These are phyloP conservation scores for Saturnispora silvae DNA, from an alignment of 805 yeast species.

Conservation along the genomic window DNA sequence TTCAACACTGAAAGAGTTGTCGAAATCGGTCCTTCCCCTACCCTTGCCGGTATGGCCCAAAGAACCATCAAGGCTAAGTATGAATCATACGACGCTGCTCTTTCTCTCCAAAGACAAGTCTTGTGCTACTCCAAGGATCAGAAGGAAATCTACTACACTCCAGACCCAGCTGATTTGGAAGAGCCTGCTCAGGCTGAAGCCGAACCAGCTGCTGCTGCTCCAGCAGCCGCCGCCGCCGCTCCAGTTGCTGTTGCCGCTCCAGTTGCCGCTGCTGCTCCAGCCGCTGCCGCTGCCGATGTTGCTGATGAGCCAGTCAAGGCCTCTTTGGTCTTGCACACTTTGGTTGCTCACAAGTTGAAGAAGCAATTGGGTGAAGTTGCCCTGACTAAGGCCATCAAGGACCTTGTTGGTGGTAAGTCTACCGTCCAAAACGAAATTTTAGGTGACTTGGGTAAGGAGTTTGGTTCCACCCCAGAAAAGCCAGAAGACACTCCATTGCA, in stretches of 20 bases:
- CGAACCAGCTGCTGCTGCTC: constrained; percentile 26
- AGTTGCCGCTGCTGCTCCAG: constrained; percentile 55
- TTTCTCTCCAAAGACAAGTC: constrained; percentile 87
- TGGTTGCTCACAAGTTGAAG: constrained; percentile 94
- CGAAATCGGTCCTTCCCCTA: constrained; percentile 98
- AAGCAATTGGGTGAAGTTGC: constrained; percentile 81
- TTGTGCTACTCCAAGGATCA: constrained; percentile 93
- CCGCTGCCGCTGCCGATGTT: constrained; percentile 74
- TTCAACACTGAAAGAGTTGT: constrained; percentile 95
- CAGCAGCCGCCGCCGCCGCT: constrained; percentile 44
- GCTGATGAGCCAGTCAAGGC: constrained; percentile 91
- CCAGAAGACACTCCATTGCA: constrained; percentile 96
- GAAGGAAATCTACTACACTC: constrained; percentile 91
- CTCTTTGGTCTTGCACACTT: constrained; percentile 65
- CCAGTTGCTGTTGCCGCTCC: constrained; percentile 49
- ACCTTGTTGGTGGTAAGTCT: constrained; percentile 96
- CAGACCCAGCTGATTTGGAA: constrained; percentile 54
- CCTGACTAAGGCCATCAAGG: constrained; percentile 87
- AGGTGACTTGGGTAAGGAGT: constrained; percentile 98
- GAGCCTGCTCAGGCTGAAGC: constrained; percentile 19
- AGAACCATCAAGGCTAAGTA: constrained; percentile 92
- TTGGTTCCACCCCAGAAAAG: constrained; percentile 96
- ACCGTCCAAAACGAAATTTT: constrained; percentile 97
- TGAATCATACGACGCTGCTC: constrained; percentile 96
- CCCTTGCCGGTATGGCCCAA: constrained; percentile 97